Percentiles rank a stretch among this genome's conserved stretches.
phyloP scores from a whole-genome alignment of 305 asterid genomes.

The Fraxinus floribunda region DNA sequence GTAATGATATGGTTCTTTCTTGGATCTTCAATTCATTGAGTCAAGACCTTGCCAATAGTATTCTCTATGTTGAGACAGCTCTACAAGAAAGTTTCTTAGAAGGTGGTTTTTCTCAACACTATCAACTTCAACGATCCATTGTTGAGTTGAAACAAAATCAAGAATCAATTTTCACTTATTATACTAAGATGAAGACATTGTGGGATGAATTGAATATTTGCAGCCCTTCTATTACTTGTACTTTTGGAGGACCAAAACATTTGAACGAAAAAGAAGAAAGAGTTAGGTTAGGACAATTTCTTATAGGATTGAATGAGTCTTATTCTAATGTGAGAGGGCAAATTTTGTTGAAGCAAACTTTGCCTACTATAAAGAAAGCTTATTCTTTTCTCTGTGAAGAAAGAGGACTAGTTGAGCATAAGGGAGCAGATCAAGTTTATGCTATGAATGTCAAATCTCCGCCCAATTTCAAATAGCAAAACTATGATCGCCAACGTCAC shows the following conservation, averaged over 20 bases:
- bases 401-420: neutral
- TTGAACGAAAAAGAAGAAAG: neutral
- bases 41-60: neutral
- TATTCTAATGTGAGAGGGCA: neutral
- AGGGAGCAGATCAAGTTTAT: neutral
- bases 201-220: neutral
- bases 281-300: neutral
- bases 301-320: neutral
- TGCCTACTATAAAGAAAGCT: neutral
- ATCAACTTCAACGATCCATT: neutral
- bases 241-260: neutral
- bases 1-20: neutral
- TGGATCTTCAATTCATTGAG: neutral
- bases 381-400: neutral
- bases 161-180: neutral
- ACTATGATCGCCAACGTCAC: neutral
- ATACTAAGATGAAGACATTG: neutral
- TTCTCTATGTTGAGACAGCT: neutral
- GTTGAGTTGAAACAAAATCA: neutral
- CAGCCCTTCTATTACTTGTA: neutral
- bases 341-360: neutral
- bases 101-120: neutral
- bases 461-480: too few relatives aligned
- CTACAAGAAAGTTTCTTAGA: neutral
- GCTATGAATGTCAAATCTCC: neutral